Conservation (phyloP, 2,329 filamentous ascomycete genomes). For the Emergomyces africanus region DNA sequence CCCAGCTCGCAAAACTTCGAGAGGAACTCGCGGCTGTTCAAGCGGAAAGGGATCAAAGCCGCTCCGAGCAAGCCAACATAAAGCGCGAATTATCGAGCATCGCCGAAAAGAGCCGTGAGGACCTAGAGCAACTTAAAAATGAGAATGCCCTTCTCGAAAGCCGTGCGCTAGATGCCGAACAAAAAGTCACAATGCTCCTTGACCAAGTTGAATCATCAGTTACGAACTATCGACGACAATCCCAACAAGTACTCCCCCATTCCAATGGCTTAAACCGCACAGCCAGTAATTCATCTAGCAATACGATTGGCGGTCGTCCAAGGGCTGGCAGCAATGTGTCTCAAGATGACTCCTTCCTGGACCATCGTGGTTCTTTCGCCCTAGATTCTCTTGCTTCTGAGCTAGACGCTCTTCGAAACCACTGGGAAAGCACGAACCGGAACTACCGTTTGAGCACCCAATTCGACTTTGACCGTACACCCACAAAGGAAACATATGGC, state of each 20-base stretch:
- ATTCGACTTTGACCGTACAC: slow-evolving; percentile 66
- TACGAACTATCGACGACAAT: slow-evolving; percentile 79
- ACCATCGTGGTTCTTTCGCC: slow-evolving; percentile 49
- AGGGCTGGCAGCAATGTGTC: slow-evolving; percentile 30
- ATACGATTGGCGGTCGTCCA: slow-evolving; percentile 23
- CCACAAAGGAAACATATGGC: slow-evolving; percentile 32
- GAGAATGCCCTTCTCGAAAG: slow-evolving; percentile 73
- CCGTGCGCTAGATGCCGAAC: slow-evolving; percentile 78
- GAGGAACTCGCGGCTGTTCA: slow-evolving; percentile 55
- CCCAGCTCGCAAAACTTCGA: slow-evolving; percentile 54
- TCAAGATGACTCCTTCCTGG: slow-evolving; percentile 31
- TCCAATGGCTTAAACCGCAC: slow-evolving; percentile 34
- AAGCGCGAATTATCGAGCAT: slow-evolving; percentile 45
- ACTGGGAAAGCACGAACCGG: slow-evolving; percentile 95
- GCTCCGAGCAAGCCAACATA: slow-evolving; percentile 42
- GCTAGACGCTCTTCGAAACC: slow-evolving; percentile 74
- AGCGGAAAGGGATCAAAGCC: slow-evolving; percentile 56
- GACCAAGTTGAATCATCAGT: slow-evolving; percentile 92
- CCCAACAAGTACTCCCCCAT: slow-evolving; percentile 32
- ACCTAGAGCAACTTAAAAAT: slow-evolving; percentile 68
- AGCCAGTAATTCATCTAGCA: slow-evolving; percentile 44
- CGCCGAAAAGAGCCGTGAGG: slow-evolving; percentile 45
- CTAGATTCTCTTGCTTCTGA: slow-evolving; percentile 86
- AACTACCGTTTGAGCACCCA: slow-evolving; percentile 83
- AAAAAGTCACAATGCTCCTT: slow-evolving; percentile 81